Percentiles rank a stretch among this genome's conserved stretches.
Conservation (phyloP, 2,329 filamentous ascomycete genomes). For the Xylaria sp. region DNA sequence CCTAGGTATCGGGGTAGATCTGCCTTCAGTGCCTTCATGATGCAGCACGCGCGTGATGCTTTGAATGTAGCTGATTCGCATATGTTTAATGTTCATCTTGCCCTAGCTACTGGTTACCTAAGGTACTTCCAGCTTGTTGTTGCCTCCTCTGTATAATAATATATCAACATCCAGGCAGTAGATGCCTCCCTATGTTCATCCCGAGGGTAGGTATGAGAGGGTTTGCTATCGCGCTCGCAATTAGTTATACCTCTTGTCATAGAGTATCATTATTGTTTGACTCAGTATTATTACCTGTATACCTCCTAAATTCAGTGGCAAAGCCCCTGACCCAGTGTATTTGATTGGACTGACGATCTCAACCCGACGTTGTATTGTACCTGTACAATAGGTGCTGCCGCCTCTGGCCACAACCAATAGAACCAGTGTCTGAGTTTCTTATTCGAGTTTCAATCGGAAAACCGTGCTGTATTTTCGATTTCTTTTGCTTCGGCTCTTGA, state of each 20-base stretch:
- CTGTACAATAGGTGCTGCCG: not conserved
- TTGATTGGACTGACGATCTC: not conserved
- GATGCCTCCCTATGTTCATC: too few species aligned
- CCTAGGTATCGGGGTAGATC: not conserved
- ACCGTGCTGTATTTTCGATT: not conserved
- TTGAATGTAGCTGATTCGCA: not conserved
- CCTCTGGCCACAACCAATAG: not conserved
- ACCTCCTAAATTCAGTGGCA: not conserved
- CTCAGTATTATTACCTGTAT: too few species aligned
- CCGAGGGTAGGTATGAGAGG: too few species aligned
- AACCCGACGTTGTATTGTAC: too few species aligned
- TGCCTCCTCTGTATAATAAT: too few species aligned
- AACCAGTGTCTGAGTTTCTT: not conserved
- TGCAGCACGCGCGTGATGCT: not conserved
- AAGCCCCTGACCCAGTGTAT: not conserved
- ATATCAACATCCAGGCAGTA: too few species aligned
- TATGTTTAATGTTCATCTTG: too few species aligned
- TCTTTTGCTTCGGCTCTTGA: not conserved
- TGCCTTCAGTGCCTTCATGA: not conserved
- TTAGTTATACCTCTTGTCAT: too few species aligned
- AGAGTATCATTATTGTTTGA: too few species aligned
- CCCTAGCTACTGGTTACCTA: too few species aligned
- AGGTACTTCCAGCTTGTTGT: too few species aligned
- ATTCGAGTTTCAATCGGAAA: not conserved
- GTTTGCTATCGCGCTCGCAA: too few species aligned